Conservation (phyloP, 257 asterid genomes). For the Catharanthus roseus region DNA sequence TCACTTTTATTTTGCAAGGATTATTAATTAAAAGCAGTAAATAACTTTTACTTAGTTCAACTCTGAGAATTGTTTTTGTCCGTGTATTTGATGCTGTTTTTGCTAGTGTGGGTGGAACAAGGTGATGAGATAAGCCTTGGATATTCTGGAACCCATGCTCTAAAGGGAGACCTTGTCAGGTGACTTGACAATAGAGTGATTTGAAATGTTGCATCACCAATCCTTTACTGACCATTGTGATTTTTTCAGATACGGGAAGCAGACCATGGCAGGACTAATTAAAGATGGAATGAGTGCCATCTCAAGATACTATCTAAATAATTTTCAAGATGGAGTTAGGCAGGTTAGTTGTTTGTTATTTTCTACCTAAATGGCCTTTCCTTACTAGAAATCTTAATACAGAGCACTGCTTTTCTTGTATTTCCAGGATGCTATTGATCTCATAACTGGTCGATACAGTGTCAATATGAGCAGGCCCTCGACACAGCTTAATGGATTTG, state of each 20-base stretch:
- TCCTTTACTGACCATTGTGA: slow-evolving; percentile 10
- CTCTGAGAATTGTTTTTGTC: not conserved
- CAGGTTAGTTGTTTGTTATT: slow-evolving; percentile 49
- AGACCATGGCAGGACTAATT: slow-evolving; percentile 75
- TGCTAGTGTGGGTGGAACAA: slow-evolving; percentile 87
- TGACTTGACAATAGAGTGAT: slow-evolving; percentile 18
- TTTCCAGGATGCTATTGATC: slow-evolving; percentile 87
- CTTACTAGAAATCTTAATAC: slow-evolving; percentile 1
- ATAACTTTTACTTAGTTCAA: not conserved
- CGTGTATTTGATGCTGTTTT: slow-evolving; percentile 25
- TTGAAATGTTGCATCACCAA: not conserved
- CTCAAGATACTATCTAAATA: slow-evolving; percentile 85
- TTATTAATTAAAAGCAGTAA: not conserved
- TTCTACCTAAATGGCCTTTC: not conserved
- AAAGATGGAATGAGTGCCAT: slow-evolving; percentile 92
- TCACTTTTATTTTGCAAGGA: slow-evolving; percentile 1
- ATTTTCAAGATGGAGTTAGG: slow-evolving; percentile 88
- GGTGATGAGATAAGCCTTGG: slow-evolving; percentile 98
- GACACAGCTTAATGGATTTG: slow-evolving; percentile 54
- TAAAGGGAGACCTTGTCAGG: slow-evolving; percentile 94
- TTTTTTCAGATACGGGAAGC: slow-evolving; percentile 80
- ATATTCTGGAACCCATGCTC: slow-evolving; percentile 94
- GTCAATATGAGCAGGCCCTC: slow-evolving; percentile 57
- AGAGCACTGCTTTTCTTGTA: slow-evolving; percentile 2
- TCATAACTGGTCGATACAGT: slow-evolving; percentile 74